phyloP scores from a whole-genome alignment of 352 stramenopile species.

The Pythium phragmiticola region DNA sequence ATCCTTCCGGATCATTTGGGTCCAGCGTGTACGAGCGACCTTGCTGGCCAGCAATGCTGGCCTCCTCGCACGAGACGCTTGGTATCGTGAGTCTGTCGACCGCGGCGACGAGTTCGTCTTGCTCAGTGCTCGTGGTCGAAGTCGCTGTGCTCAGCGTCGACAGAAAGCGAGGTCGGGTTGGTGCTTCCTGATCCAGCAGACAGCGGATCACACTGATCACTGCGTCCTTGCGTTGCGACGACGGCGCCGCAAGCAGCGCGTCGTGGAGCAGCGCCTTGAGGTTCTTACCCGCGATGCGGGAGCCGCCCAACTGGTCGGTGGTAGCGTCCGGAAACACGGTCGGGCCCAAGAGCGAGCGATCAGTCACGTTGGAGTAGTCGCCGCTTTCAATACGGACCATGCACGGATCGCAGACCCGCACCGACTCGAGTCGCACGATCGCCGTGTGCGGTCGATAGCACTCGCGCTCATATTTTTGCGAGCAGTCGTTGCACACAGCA shows the following conservation, averaged over 20 bases:
- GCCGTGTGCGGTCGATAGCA: neutral
- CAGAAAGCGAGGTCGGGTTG: neutral
- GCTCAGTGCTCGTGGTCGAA: neutral
- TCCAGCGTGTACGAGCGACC: neutral
- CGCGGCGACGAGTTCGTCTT: neutral
- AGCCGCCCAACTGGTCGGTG: neutral
- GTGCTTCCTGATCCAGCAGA: slow-evolving; percentile 36
- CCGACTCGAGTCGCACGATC: slow-evolving; percentile 13
- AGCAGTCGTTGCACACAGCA: slow-evolving; percentile 50
- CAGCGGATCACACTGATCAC: slow-evolving; percentile 49
- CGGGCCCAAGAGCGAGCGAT: slow-evolving; percentile 19
- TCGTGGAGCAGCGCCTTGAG: slow-evolving; percentile 43
- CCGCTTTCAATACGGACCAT: slow-evolving; percentile 51
- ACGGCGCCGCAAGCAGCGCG: slow-evolving; percentile 31
- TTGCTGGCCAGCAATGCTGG: slow-evolving; percentile 36
- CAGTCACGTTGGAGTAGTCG: slow-evolving; percentile 35
- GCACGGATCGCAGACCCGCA: slow-evolving; percentile 54
- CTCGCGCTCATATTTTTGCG: slow-evolving; percentile 29
- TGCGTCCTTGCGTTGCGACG: slow-evolving; percentile 35
- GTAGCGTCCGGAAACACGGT: slow-evolving; percentile 29
- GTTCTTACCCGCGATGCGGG: slow-evolving; percentile 23
- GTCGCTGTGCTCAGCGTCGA: neutral
- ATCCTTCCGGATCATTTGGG: too few species aligned
- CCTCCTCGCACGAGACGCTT: neutral
- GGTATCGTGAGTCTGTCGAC: neutral